Evolutionary conservation across 148 eudicot species (phyloP), one percentile per base, ranked within the genome.

Genomic region (Chenopodium album): DNA sequence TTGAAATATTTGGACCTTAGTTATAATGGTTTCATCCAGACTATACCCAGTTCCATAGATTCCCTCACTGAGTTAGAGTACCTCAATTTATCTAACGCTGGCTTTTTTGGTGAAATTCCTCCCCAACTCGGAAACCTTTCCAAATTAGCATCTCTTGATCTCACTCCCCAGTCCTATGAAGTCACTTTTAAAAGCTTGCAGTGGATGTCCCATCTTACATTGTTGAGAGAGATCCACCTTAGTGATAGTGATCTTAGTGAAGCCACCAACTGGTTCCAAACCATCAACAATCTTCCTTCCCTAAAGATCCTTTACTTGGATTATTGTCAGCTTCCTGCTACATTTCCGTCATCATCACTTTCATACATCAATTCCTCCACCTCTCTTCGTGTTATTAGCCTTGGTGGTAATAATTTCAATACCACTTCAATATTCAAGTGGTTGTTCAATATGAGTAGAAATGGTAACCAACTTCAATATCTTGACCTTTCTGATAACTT

Each of bases 401-500:
- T 87, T 56, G 2, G 2, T 31, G 0, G 2, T 2, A 87, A 85
- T 47, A 4, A 34, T 32, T 77, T 82, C 1, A 77, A 32, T n/a
- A 67, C 52, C 32, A 46, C 63, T 28, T 65, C 70, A 6, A 48
- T 84, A 48, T 85, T 75, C 26, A 62, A 37, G 1, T 82, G 85
- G 84, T n/a, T 87, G 75, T 83, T 75, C 56, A 83, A 83, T 63
- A 37, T 85, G 23, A 79, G 47, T 46, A 19, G 29, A 37, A 65
- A 22, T 1, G 19, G 14, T 44, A 37, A 72, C 54, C 78, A 56
- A 37, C 78, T 85, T 73, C 71, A 8, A 2, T 84, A n/a, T 41
- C 44, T 32, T 70, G 65, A 12, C 9, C 34, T 56, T 7, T 41
- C 44, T 41, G 0, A 0, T 0, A 41, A 41, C 44, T 6, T 0